These are phyloP conservation scores for Phoma sp. DNA, from an alignment of 2,329 filamentous ascomycete genomes.

Conservation along the genomic window DNA sequence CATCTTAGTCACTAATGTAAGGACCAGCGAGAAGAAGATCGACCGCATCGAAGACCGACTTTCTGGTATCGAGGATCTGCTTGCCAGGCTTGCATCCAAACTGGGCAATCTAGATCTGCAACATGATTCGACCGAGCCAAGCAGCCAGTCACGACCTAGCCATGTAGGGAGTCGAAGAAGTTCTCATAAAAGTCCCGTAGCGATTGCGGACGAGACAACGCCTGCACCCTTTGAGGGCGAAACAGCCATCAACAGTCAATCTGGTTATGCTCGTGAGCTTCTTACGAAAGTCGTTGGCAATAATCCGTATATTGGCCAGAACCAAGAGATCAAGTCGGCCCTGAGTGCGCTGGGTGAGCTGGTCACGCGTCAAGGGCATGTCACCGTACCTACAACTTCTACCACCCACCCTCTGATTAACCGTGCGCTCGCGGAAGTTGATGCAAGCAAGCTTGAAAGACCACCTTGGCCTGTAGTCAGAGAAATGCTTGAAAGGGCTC, in stretches of 20 bases:
- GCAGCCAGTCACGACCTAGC: constrained; percentile 35
- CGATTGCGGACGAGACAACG: constrained; percentile 34
- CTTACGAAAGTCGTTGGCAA: constrained; percentile 50
- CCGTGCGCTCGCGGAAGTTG: constrained; percentile 31
- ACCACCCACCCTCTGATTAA: constrained; percentile 28
- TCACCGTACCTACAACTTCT: constrained; percentile 19
- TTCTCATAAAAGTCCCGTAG: constrained; percentile 19
- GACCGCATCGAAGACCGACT: constrained; percentile 60
- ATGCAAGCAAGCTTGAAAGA: constrained; percentile 35
- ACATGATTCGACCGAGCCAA: constrained; percentile 27
- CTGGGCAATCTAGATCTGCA: constrained; percentile 35
- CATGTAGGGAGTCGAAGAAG: constrained; percentile 20
- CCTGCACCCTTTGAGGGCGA: constrained; percentile 56
- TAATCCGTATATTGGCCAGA: constrained; percentile 42
- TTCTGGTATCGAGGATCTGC: constrained; percentile 54
- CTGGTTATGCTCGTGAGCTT: constrained; percentile 54
- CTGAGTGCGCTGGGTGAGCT: constrained; percentile 42
- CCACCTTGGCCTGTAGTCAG: constrained; percentile 41
- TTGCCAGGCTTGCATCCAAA: constrained; percentile 46
- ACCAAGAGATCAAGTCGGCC: constrained; percentile 43
- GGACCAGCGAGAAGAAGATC: constrained; percentile 58
- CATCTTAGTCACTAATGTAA: constrained; percentile 20
- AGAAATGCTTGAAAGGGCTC: constrained; percentile 17
- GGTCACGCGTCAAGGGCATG: constrained; percentile 36
- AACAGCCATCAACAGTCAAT: constrained; percentile 57